Base-by-base conservation (phyloP, 179 eudicot species). In the Drosera spatulata region DNA sequence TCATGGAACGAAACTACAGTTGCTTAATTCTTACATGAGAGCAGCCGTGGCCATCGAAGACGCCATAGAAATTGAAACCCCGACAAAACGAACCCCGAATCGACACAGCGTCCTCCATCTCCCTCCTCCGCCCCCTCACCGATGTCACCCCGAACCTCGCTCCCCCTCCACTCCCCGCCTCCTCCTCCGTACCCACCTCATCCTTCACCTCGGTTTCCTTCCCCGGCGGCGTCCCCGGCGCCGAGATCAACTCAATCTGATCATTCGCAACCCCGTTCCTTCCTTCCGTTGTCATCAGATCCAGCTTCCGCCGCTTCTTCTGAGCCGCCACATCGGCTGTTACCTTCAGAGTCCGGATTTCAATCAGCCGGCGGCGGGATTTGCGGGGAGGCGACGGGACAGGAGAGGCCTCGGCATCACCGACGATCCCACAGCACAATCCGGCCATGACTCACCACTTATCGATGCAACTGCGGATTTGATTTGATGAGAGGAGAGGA, bases 281-380 rank as follows among this genome's bases (percentile, higher is more conserved):
- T 14, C 50, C 58, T 43, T 22, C 33, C 2, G 67, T 7, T 1
- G 48, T 14, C 14, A 53, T 43, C 10, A 41, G 4, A 13, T 71
- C 82, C 6, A 72, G 14, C 54, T 62, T 78, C 45, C 40, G 75
- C 1, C 84, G 77, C 68, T 85, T 83, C 12, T 64, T 15, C 49
- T 6, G 10, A 50, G 77, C 7, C 2, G 83, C 10, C 53, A 73
- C 70, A 1, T 71, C 79, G 7, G 81, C 59, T 7, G 68, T 75
- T 39, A 73, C 78, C 37, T 77, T 82, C 50, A 74, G 75, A 47
- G 80, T 75, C 41, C 84, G 71, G 64, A 80, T 74, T 66, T 82
- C 95, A 70, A 87, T 77, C 54, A 94, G 64, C 65, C 85, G 77
- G 2, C 74, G 68, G 57, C 96, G 64, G 0, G 86, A 85, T 13